Conservation (phyloP, 164 flowering plant species). For the Stephania cephalantha region DNA sequence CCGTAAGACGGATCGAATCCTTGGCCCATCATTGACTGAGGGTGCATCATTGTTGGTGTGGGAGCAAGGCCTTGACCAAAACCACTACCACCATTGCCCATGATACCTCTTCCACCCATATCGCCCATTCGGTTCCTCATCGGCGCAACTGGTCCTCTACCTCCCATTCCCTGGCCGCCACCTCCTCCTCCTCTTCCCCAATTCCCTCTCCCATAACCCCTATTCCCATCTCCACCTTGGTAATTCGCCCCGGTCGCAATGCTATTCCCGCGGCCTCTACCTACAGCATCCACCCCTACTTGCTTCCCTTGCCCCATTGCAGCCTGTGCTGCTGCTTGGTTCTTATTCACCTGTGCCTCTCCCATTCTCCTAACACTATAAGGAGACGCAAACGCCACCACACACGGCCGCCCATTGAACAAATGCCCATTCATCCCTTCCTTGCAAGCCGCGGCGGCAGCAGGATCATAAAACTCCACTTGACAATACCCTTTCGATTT, state of each 20-base stretch:
- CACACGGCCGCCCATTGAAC: conserved; percentile 82
- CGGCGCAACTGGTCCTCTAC: conserved; percentile 62
- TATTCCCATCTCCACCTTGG: conserved; percentile 53
- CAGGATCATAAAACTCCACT: conserved; percentile 75
- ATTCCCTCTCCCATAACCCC: conserved; percentile 64
- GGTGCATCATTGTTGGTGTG: conserved; percentile 61
- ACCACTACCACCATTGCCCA: conserved; percentile 66
- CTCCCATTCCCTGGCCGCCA: conserved; percentile 48
- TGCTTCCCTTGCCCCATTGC: conserved; percentile 33
- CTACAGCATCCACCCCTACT: conserved; percentile 39
- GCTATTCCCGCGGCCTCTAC: conserved; percentile 35
- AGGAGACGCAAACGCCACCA: conserved; percentile 78
- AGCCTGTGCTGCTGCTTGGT: conserved; percentile 40
- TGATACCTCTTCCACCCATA: conserved; percentile 63
- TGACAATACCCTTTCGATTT: conserved; percentile 89
- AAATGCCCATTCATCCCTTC: conserved; percentile 86
- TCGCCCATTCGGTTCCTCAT: conserved; percentile 58
- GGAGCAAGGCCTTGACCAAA: conserved; percentile 67
- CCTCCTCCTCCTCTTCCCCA: conserved; percentile 64
- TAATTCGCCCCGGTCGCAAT: conserved; percentile 50
- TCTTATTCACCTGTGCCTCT: conserved; percentile 68
- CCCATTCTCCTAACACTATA: conserved; percentile 71
- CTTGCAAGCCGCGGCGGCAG: conserved; percentile 66
- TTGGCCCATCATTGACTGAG: conserved; percentile 81
- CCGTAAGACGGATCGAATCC: conserved; percentile 86